phyloP scores from a whole-genome alignment of 2,329 filamentous ascomycete genomes.

The Neophaeococcomyces aloes region DNA sequence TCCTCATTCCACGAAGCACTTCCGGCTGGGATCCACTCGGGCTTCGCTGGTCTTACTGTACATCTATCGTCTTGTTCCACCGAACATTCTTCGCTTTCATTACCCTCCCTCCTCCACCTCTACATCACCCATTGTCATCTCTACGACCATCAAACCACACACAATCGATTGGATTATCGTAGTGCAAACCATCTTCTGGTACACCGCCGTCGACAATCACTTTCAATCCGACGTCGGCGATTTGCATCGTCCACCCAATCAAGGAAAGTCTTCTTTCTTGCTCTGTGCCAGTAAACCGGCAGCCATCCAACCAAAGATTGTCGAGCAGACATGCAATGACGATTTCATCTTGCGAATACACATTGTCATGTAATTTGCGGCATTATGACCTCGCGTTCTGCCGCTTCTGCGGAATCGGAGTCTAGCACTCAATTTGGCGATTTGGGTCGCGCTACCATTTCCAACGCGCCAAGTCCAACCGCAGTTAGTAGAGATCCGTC shows the following conservation, averaged over 20 bases:
- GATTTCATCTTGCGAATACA: not conserved
- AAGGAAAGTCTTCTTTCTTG: too few relatives aligned
- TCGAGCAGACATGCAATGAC: slow-evolving; percentile 8
- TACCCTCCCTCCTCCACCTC: slow-evolving; percentile 2
- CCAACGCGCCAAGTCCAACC: slow-evolving; percentile 8
- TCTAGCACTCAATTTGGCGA: slow-evolving; percentile 8
- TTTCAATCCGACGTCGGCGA: too few relatives aligned
- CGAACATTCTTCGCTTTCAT: slow-evolving; percentile 8
- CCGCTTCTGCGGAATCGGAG: slow-evolving; percentile 5
- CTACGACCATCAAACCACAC: not conserved
- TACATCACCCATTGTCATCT: not conserved
- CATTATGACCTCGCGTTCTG: slow-evolving; percentile 6
- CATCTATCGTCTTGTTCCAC: slow-evolving; percentile 5
- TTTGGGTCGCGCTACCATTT: slow-evolving; percentile 5
- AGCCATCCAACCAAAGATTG: not conserved
- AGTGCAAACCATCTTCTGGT: slow-evolving; percentile 9
- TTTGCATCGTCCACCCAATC: too few relatives aligned
- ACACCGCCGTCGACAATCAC: slow-evolving; percentile 1
- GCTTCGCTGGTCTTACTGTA: slow-evolving; percentile 1
- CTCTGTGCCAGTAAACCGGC: not conserved
- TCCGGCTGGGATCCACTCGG: slow-evolving; percentile 4
- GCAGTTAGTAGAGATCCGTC: slow-evolving; percentile 11
- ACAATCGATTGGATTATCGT: not conserved
- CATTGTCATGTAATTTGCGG: slow-evolving; percentile 6
- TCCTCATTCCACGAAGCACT: not conserved